Base-by-base conservation (phyloP, 176 grass and related monocot genomes). In the Chloris gayana region DNA sequence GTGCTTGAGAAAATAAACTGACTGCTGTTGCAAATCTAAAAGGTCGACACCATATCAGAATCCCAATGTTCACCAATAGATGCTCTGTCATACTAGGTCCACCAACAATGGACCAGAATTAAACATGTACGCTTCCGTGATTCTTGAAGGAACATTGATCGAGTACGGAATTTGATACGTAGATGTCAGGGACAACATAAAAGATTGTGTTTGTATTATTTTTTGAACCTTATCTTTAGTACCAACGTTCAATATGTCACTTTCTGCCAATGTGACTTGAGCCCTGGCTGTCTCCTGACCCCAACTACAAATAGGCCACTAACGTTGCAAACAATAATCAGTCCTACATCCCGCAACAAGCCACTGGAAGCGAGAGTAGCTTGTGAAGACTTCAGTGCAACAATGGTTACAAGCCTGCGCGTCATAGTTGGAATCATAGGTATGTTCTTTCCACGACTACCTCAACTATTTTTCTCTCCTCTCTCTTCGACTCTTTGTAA, bases 371-470 rank as follows among this genome's bases (percentile, higher is more conserved):
- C 73, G 58, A 35, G 26, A 63, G 25, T 37, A 35, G 31, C 32
- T 35, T 13, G 30, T 29, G 12, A 33, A 69, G 70, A 75, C 53
- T 80, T 45, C 17, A 70, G 26, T 54, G 7, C 49, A 53, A 70
- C 7, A 64, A 84, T 88, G 82, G 21, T 75, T 41, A 54, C 61
- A 80, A 76, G 56, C 25, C n/a, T 84, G 9, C 89, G 76, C n/a
- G 63, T 87, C 25, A 70, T 69, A 63, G 81, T 84, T 44, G 92
- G 92, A 66, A 82, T 89, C 50, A 82, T 91, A 80, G 89, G 92
- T 94, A 82, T 46, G 44, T 63, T 85, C 9, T 39, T 39, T 70
- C 59, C 39, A 62, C 38, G 46, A 14, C 41, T 58, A 17, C 11
- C 30, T 62, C 27, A 66, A 31, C 64, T 84, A 33, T 37, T 61